Conservation (phyloP, 1,284 basidiomycete species). For the Dichomitus squalens region DNA sequence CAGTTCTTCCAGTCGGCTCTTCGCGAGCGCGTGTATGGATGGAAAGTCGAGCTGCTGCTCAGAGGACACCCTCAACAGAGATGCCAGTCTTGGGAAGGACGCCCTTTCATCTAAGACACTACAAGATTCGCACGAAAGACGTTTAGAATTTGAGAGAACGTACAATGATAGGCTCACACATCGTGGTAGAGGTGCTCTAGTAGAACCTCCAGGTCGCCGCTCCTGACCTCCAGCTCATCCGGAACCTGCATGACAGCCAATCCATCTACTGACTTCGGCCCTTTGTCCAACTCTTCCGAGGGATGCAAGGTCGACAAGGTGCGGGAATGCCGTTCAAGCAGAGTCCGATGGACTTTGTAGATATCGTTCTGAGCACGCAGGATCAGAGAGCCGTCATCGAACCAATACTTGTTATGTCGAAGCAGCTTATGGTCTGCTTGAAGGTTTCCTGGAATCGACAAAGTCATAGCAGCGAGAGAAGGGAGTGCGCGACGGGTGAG, state of each 20-base stretch:
- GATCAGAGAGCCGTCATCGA: conserved; percentile 61
- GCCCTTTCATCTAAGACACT: conserved; percentile 49
- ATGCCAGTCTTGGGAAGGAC: conserved; percentile 47
- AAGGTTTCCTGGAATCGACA: neutral
- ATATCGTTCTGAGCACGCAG: conserved; percentile 43
- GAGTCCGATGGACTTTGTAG: conserved; percentile 56
- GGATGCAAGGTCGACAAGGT: conserved; percentile 35
- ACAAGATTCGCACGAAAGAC: conserved; percentile 11
- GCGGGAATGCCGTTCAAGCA: conserved; percentile 54
- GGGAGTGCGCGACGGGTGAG: neutral
- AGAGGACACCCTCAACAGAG: conserved; percentile 57
- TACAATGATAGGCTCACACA: conserved; percentile 45
- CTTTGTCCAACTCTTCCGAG: neutral
- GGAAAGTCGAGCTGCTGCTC: conserved; percentile 58
- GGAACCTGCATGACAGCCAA: conserved; percentile 37
- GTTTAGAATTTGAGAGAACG: neutral
- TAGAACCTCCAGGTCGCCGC: conserved; percentile 54
- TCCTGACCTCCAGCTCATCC: conserved; percentile 36
- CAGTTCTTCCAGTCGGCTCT: conserved; percentile 41
- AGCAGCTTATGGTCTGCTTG: neutral
- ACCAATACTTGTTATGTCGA: conserved; percentile 56
- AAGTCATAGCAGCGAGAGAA: neutral
- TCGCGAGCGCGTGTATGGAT: conserved; percentile 46
- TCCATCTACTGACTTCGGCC: conserved; percentile 5
- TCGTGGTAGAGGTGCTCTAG: conserved; percentile 67